Percentiles rank a stretch among this genome's conserved stretches.
phyloP scores from a whole-genome alignment of 129 eudicot species.

The Lactuca sativa region DNA sequence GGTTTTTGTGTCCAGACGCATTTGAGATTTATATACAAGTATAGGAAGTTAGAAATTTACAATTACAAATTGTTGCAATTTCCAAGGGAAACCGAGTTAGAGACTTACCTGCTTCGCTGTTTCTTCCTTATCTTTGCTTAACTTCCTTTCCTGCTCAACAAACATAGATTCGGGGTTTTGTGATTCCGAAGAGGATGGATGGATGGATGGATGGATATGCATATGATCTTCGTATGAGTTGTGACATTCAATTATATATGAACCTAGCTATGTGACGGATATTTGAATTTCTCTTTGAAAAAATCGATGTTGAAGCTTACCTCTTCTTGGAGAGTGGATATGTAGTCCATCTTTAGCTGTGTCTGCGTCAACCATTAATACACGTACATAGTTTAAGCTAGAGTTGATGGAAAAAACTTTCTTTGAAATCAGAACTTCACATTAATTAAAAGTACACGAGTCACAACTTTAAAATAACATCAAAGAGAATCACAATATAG shows the following conservation, averaged over 20 bases:
- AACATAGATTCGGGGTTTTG: neutral
- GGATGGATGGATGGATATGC: neutral
- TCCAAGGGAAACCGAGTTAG: neutral
- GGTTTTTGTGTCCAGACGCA: neutral
- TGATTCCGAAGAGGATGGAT: slow-evolving; percentile 3
- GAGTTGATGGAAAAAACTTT: neutral
- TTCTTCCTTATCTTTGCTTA: slow-evolving; percentile 5
- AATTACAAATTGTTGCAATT: neutral
- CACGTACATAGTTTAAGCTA: neutral
- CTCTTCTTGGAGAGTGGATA: slow-evolving; percentile 4
- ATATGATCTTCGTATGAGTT: neutral
- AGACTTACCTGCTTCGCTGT: slow-evolving; percentile 19
- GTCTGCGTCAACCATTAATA: neutral
- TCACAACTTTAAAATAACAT: neutral
- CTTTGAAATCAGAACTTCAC: too few relatives aligned
- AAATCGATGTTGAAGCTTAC: neutral
- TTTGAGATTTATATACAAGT: too few relatives aligned
- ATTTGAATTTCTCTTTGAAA: too few relatives aligned
- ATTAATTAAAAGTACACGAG: neutral
- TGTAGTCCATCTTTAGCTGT: slow-evolving; percentile 7
- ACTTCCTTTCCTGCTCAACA: slow-evolving; percentile 23
- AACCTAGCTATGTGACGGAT: too few relatives aligned
- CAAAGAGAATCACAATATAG: too few relatives aligned
- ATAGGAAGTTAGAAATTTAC: too few relatives aligned
- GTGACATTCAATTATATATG: too few relatives aligned